Conservation (phyloP, 106 monocot genomes). For the Dendrobium nobile region DNA sequence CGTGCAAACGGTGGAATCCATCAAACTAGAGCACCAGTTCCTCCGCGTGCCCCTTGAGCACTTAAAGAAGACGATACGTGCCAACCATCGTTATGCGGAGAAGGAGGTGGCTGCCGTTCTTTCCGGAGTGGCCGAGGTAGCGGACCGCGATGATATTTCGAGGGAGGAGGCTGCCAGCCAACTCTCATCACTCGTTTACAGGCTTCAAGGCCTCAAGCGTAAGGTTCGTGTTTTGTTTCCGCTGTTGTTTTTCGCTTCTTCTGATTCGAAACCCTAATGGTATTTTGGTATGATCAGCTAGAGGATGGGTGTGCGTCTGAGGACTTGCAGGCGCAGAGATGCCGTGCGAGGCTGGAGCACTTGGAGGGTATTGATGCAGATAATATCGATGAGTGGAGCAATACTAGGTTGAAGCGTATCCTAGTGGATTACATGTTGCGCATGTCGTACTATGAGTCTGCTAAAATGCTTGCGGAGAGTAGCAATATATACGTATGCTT, state of each 20-base stretch:
- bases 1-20: slow-evolving; percentile 58
- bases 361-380: slow-evolving; percentile 39
- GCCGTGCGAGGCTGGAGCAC: slow-evolving; percentile 67
- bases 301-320: slow-evolving; percentile 61
- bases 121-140: slow-evolving; percentile 39
- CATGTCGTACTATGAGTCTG: slow-evolving; percentile 77
- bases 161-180: slow-evolving; percentile 50
- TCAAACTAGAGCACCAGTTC: slow-evolving; percentile 84
- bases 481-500: slow-evolving; percentile 52
- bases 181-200: slow-evolving; percentile 79
- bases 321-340: slow-evolving; percentile 73
- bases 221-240: slow-evolving; percentile 35
- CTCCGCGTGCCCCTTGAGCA: slow-evolving; percentile 82
- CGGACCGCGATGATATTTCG: slow-evolving; percentile 24
- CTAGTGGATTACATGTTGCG: slow-evolving; percentile 93
- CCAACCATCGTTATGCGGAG: slow-evolving; percentile 65
- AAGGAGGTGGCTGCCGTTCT: slow-evolving; percentile 80
- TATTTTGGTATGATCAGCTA: slow-evolving; percentile 26
- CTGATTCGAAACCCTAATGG: not conserved
- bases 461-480: slow-evolving; percentile 48
- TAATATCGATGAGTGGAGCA: slow-evolving; percentile 47
- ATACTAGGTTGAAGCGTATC: slow-evolving; percentile 55
- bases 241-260: not conserved
- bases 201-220: slow-evolving; percentile 94
- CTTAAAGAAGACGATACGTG: slow-evolving; percentile 63